These are phyloP conservation scores for Boeremia lycopersici DNA, from an alignment of 2,329 filamentous ascomycete species.

Conservation along the genomic window DNA sequence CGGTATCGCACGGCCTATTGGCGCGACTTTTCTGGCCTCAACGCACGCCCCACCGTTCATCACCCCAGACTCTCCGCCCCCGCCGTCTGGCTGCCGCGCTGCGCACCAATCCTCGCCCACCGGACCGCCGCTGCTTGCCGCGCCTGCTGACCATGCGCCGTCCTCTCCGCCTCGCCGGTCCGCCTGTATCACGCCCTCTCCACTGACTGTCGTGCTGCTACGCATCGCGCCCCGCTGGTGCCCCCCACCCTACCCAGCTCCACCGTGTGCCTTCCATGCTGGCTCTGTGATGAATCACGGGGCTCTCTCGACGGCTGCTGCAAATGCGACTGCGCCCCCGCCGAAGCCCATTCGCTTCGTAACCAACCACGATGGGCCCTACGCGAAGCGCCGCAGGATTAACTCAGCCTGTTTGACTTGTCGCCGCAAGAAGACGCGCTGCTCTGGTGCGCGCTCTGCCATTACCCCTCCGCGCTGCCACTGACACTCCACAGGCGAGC, in stretches of 20 bases:
- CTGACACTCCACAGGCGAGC: conserved; percentile 37
- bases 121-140: conserved; percentile 12
- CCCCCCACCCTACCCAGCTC: conserved; percentile 18
- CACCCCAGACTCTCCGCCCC: conserved; percentile 9
- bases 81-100: not conserved
- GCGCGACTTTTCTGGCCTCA: conserved; percentile 1
- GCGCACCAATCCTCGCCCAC: conserved; percentile 13
- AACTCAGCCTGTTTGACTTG: conserved; percentile 55
- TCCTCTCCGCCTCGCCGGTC: conserved; percentile 19
- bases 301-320: conserved; percentile 33
- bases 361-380: conserved; percentile 50
- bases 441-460: conserved; percentile 46
- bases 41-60: not conserved
- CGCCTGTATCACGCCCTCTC: conserved; percentile 16
- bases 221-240: conserved; percentile 20
- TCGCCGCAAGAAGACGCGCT: conserved; percentile 57
- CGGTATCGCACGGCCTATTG: too few species aligned
- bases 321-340: conserved; percentile 22
- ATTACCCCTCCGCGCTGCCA: not conserved
- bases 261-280: conserved; percentile 11
- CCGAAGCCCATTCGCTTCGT: conserved; percentile 51
- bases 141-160: conserved; percentile 29
- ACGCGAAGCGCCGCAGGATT: conserved; percentile 50
- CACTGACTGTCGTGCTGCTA: not conserved
- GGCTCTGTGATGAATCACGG: conserved; percentile 44